Evolutionary conservation across 148 eudicot species (phyloP).

Genomic region (Amaranthus cruentus): DNA sequence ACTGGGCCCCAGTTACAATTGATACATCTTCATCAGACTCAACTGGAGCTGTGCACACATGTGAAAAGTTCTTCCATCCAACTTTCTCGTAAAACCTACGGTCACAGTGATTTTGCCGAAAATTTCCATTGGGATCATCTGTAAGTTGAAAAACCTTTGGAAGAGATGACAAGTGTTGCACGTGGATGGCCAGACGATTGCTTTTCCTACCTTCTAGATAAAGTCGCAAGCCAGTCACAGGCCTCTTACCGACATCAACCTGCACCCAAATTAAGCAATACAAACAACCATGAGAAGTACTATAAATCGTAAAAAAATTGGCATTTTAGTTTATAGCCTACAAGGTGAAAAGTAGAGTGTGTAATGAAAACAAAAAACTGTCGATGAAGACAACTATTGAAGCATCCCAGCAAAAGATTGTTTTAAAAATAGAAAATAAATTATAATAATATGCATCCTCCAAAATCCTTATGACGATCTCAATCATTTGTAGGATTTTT

Average conservation of each 20-base stretch:
- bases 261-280: conserved; percentile 25
- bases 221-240: conserved; percentile 87
- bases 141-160: conserved; percentile 76
- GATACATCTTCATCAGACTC: conserved; percentile 92
- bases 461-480: too few species aligned
- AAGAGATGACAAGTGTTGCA: conserved; percentile 95
- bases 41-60: conserved; percentile 96
- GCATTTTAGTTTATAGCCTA: background rate
- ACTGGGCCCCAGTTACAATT: conserved; percentile 89
- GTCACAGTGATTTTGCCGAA: conserved; percentile 54
- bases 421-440: too few species aligned
- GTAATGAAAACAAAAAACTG: background rate
- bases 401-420: too few species aligned
- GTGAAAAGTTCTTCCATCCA: conserved; percentile 95
- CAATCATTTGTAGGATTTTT: too few species aligned
- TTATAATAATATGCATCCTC: too few species aligned
- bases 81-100: conserved; percentile 82
- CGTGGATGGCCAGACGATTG: conserved; percentile 88
- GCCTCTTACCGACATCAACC: conserved; percentile 98
- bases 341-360: background rate
- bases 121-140: conserved; percentile 65
- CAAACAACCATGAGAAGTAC: background rate
- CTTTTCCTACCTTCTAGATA: conserved; percentile 92
- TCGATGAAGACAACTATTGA: too few species aligned
- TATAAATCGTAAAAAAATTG: background rate